Conservation (phyloP, 2,329 filamentous ascomycete genomes). For the Apiospora arundinis region DNA sequence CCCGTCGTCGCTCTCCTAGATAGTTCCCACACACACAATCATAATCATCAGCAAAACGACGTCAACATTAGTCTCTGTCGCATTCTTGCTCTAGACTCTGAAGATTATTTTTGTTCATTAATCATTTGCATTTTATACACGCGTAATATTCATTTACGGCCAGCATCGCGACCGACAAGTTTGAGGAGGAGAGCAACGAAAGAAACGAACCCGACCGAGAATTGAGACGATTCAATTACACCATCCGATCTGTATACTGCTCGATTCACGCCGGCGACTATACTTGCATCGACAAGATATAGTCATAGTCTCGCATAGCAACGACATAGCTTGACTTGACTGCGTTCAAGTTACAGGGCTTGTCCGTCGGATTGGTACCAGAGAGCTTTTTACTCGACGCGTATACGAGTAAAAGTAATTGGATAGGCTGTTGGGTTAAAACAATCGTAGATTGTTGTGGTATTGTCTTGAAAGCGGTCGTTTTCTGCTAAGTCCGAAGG, state of each 20-base stretch:
- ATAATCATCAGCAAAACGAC: constrained; percentile 12
- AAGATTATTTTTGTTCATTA: not conserved
- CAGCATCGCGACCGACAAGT: not conserved
- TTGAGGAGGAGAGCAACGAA: constrained; percentile 13
- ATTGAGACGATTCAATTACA: not conserved
- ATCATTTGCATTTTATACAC: constrained; percentile 1
- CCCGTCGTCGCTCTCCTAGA: constrained; percentile 19
- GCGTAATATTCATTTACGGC: not conserved
- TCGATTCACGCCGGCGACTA: not conserved
- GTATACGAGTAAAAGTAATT: not conserved
- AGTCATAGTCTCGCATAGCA: not conserved
- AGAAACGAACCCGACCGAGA: constrained; percentile 2
- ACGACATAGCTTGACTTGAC: not conserved
- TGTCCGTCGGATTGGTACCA: not conserved
- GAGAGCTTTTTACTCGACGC: not conserved
- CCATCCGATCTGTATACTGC: constrained; percentile 4
- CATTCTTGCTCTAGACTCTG: not conserved
- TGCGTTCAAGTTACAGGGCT: not conserved
- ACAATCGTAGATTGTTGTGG: constrained; percentile 1
- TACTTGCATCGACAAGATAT: not conserved
- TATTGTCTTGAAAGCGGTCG: not conserved
- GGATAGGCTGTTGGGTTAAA: not conserved
- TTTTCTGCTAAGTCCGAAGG: constrained; percentile 4
- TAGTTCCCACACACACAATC: constrained; percentile 10
- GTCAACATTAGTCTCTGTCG: constrained; percentile 10